These are phyloP conservation scores for Ceratobasidium papillatum DNA, from an alignment of 1,284 basidiomycete species.

Conservation along the genomic window DNA sequence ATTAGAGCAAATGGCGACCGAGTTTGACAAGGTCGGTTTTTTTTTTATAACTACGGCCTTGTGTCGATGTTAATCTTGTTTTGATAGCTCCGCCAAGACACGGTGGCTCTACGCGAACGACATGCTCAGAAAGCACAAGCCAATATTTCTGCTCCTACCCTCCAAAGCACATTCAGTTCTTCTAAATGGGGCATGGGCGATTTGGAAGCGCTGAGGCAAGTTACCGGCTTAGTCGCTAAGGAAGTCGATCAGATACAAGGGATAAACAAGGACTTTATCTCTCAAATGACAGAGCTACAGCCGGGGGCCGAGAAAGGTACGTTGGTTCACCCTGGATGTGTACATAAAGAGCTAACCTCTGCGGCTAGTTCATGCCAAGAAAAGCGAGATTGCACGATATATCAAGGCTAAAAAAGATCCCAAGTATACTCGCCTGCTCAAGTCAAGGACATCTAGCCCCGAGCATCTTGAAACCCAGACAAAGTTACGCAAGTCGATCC, in stretches of 20 bases:
- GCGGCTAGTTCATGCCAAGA: conserved; percentile 68
- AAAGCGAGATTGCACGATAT: conserved; percentile 79
- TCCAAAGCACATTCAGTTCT: conserved; percentile 35
- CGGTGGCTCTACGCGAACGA: background rate
- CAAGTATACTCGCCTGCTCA: conserved; percentile 82
- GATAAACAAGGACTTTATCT: conserved; percentile 64
- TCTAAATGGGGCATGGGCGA: conserved; percentile 66
- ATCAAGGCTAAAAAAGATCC: conserved; percentile 76
- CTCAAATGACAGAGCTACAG: conserved; percentile 55
- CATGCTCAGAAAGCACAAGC: conserved; percentile 8
- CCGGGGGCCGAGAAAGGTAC: conserved; percentile 63
- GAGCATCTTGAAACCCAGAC: conserved; percentile 86
- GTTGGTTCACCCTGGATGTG: conserved; percentile 41
- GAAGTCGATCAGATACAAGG: conserved; percentile 56
- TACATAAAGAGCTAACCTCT: background rate
- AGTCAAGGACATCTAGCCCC: conserved; percentile 81
- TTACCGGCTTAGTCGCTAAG: conserved; percentile 62
- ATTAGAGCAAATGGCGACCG: conserved; percentile 56
- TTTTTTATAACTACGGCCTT: background rate
- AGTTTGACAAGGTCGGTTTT: conserved; percentile 63
- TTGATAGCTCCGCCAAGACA: conserved; percentile 16
- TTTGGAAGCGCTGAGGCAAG: conserved; percentile 59
- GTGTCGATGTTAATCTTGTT: background rate
- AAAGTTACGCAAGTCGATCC: conserved; percentile 72
- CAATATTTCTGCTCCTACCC: background rate